These are phyloP conservation scores for Sporobolomyces roseus DNA, from an alignment of 768 basidiomycete genomes.

Conservation along the genomic window DNA sequence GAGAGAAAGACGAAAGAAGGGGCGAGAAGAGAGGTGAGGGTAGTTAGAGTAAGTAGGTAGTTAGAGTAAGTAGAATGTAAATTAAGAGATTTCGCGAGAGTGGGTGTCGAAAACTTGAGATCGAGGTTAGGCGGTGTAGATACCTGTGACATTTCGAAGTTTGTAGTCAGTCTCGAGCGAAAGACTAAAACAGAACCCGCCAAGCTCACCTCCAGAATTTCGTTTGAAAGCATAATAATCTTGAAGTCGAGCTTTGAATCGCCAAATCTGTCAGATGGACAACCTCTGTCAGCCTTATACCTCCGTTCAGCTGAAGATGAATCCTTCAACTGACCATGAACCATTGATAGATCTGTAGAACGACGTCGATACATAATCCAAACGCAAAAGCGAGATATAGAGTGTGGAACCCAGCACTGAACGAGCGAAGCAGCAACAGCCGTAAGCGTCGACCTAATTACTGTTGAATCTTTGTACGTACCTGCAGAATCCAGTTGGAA, in stretches of 20 bases:
- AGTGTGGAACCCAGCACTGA: slow-evolving; percentile 27
- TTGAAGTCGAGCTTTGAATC: slow-evolving; percentile 27
- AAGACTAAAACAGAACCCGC: background rate
- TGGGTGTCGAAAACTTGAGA: background rate
- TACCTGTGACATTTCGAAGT: background rate
- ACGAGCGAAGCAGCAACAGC: too few relatives aligned
- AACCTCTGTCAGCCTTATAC: too few relatives aligned
- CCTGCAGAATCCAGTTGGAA: slow-evolving; percentile 30
- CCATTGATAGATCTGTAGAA: slow-evolving; percentile 25
- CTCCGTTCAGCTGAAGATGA: too few relatives aligned
- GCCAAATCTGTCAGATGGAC: slow-evolving; percentile 16
- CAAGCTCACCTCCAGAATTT: slow-evolving; percentile 7
- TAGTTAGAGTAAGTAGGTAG: too few relatives aligned
- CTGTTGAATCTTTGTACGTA: too few relatives aligned
- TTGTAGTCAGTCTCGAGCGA: background rate
- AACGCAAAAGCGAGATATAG: slow-evolving; percentile 37
- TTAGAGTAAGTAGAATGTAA: background rate
- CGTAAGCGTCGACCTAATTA: too few relatives aligned
- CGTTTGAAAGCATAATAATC: slow-evolving; percentile 7
- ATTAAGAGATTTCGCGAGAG: background rate
- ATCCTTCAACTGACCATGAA: slow-evolving; percentile 24
- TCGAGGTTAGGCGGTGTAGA: slow-evolving; percentile 5
- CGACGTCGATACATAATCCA: slow-evolving; percentile 20
- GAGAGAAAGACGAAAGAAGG: background rate
- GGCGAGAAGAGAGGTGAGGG: background rate